These are phyloP conservation scores for Silybum marianum DNA, from an alignment of 129 eudicot genomes.

Conservation along the genomic window DNA sequence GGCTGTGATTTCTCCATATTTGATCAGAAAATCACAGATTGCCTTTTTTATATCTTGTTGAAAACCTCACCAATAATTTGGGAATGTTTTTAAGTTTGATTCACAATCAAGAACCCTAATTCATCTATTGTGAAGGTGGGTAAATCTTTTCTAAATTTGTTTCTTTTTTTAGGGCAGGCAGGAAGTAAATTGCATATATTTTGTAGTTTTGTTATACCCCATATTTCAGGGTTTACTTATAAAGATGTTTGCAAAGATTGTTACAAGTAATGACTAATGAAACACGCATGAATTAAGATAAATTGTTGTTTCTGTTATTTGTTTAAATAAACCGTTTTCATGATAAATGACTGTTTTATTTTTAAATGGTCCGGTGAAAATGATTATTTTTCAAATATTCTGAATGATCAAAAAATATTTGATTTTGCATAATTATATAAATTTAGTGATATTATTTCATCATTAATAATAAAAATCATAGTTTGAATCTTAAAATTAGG, in stretches of 20 bases:
- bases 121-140: constrained; percentile 20
- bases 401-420: too few relatives aligned
- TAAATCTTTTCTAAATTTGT: background rate
- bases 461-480: too few relatives aligned
- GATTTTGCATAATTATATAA: too few relatives aligned
- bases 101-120: constrained; percentile 22
- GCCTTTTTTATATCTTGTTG: constrained; percentile 39
- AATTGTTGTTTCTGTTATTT: background rate
- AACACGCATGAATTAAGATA: constrained; percentile 8
- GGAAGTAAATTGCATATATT: constrained; percentile 40
- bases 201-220: constrained; percentile 36
- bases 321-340: background rate
- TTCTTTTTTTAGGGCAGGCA: constrained; percentile 29
- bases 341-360: too few relatives aligned
- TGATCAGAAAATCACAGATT: constrained; percentile 46
- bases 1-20: constrained; percentile 49
- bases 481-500: too few relatives aligned
- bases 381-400: too few relatives aligned
- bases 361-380: too few relatives aligned
- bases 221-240: constrained; percentile 34
- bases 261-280: constrained; percentile 19
- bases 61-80: constrained; percentile 28
- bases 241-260: constrained; percentile 33
- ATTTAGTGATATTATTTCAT: too few relatives aligned
- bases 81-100: constrained; percentile 18